phyloP scores from a whole-genome alignment of 371 early-diverging fungal genomes.

The Gilbertella persicaria region DNA sequence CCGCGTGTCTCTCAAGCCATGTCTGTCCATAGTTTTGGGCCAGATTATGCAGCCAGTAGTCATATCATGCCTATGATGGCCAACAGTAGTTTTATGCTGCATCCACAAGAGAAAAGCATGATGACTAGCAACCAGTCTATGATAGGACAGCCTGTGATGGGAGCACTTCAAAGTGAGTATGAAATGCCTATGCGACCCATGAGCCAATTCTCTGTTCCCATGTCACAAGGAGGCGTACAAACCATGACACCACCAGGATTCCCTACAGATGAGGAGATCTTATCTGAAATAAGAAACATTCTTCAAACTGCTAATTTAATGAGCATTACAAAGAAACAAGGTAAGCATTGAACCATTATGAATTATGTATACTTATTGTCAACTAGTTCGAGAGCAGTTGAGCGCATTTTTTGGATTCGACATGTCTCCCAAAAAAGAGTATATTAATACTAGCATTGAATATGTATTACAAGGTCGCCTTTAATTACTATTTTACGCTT shows the following conservation, averaged over 20 bases:
- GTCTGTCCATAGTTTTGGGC: conserved; percentile 47
- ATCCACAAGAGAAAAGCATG: conserved; percentile 10
- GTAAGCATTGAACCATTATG: conserved; percentile 31
- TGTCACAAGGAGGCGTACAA: conserved; percentile 35
- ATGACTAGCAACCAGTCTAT: conserved; percentile 10
- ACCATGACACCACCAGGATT: conserved; percentile 49
- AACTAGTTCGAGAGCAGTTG: conserved; percentile 79
- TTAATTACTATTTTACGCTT: conserved; percentile 29
- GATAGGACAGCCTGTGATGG: conserved; percentile 10
- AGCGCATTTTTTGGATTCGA: conserved; percentile 81
- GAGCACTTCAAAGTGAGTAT: conserved; percentile 17
- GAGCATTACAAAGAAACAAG: conserved; percentile 83
- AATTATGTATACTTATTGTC: not conserved
- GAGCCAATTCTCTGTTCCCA: conserved; percentile 41
- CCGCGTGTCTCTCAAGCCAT: conserved; percentile 31
- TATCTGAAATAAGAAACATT: conserved; percentile 79
- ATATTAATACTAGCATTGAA: conserved; percentile 88
- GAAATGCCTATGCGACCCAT: conserved; percentile 31
- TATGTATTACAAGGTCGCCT: conserved; percentile 53
- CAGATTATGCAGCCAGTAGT: conserved; percentile 19
- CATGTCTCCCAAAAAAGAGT: conserved; percentile 80
- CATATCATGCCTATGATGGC: conserved; percentile 25
- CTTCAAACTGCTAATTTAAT: conserved; percentile 80
- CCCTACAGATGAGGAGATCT: conserved; percentile 84
- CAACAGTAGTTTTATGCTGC: conserved; percentile 9